A percentile compares a stretch with the other conserved stretches of the same genome.
Conservation (phyloP, 1,284 basidiomycete species). For the Naganishia cerealis region DNA sequence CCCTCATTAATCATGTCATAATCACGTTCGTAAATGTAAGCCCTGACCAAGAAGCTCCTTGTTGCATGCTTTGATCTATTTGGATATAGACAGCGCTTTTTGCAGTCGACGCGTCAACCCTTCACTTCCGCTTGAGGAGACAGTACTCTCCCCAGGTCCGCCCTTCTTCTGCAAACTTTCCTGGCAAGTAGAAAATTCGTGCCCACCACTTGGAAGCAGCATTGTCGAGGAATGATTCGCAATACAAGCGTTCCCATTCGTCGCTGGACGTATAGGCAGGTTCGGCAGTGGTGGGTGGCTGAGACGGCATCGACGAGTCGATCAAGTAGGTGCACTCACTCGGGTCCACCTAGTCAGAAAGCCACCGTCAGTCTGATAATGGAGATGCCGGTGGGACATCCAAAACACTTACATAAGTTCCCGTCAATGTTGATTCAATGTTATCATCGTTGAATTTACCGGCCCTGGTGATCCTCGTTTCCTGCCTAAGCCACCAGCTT, state of each 20-base stretch:
- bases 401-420: constrained; percentile 71
- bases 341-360: constrained; percentile 64
- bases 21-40: too few species aligned
- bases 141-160: constrained; percentile 59
- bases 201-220: constrained; percentile 69
- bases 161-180: constrained; percentile 53
- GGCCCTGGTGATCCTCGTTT: constrained; percentile 64
- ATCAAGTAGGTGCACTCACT: constrained; percentile 80
- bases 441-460: constrained; percentile 84
- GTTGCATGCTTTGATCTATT: too few species aligned
- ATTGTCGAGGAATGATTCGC: constrained; percentile 77
- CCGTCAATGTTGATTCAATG: constrained; percentile 63
- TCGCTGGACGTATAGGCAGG: constrained; percentile 71
- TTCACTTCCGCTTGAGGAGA: constrained; percentile 46
- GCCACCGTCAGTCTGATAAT: constrained; percentile 20
- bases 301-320: constrained; percentile 76
- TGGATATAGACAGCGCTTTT: too few species aligned
- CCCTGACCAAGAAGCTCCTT: too few species aligned
- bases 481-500: constrained; percentile 63
- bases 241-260: constrained; percentile 73
- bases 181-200: constrained; percentile 75
- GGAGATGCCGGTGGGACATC: constrained; percentile 4
- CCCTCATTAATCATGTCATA: too few species aligned
- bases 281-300: constrained; percentile 64
- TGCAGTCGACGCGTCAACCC: not conserved